phyloP scores from a whole-genome alignment of 768 basidiomycete genomes.

The Asterophora parasitica region DNA sequence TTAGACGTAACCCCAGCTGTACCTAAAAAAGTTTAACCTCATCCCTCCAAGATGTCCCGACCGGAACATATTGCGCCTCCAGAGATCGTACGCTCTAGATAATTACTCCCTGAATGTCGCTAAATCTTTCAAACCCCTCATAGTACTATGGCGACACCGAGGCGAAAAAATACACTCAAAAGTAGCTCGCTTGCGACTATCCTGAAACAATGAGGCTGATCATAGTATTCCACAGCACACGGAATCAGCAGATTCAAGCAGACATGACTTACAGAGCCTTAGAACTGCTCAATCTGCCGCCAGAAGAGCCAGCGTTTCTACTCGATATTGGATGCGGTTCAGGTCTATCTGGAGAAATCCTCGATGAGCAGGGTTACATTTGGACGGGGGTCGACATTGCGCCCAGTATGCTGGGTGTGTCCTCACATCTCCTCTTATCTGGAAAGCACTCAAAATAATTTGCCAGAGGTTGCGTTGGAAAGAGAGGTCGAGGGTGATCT shows the following conservation, averaged over 20 bases:
- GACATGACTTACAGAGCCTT: constrained; percentile 97
- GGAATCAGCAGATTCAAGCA: constrained; percentile 94
- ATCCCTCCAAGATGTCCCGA: constrained; percentile 56
- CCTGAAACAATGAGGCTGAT: constrained; percentile 14
- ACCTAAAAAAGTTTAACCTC: constrained; percentile 5
- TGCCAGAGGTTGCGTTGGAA: constrained; percentile 87
- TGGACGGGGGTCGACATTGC: constrained; percentile 96
- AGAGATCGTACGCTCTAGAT: constrained; percentile 65
- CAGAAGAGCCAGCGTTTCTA: constrained; percentile 75
- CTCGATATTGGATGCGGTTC: constrained; percentile 97
- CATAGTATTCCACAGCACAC: constrained; percentile 52
- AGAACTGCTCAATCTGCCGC: constrained; percentile 81
- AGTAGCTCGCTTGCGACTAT: constrained; percentile 43
- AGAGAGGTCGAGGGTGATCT: constrained; percentile 94
- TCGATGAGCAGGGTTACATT: constrained; percentile 88
- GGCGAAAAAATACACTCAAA: constrained; percentile 95
- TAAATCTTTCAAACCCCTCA: constrained; percentile 6
- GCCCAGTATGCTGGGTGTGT: constrained; percentile 92
- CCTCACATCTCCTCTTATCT: neutral
- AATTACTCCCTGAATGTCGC: neutral
- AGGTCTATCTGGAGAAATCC: constrained; percentile 93
- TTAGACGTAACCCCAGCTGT: constrained; percentile 7
- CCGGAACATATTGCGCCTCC: constrained; percentile 88
- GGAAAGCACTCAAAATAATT: neutral
- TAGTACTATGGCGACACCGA: constrained; percentile 97